A percentile compares a stretch with the other conserved stretches of the same genome.
phyloP scores from a whole-genome alignment of 352 stramenopile species.

The Phytophthora ramorum region DNA sequence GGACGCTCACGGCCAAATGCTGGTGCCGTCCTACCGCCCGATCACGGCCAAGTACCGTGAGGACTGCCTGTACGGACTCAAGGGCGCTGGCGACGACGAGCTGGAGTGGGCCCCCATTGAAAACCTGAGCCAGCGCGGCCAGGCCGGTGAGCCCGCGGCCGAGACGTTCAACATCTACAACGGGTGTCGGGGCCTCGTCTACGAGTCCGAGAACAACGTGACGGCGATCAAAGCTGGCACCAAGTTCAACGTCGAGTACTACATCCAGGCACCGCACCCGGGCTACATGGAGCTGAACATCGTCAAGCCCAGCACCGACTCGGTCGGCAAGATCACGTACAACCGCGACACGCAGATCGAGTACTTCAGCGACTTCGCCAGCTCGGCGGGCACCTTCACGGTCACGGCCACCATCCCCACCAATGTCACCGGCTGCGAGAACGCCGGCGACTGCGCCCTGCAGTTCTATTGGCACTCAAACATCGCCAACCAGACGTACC shows the following conservation, averaged over 20 bases:
- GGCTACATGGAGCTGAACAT: conserved; percentile 52
- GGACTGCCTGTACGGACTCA: conserved; percentile 50
- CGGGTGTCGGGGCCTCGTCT: conserved; percentile 63
- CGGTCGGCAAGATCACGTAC: conserved; percentile 59
- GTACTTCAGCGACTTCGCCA: conserved; percentile 47
- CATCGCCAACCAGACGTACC: conserved; percentile 39
- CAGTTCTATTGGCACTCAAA: conserved; percentile 43
- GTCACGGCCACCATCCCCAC: conserved; percentile 42
- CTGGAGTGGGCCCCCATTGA: conserved; percentile 61
- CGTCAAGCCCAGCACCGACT: conserved; percentile 54
- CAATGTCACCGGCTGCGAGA: conserved; percentile 44
- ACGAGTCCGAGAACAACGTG: conserved; percentile 52
- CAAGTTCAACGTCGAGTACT: conserved; percentile 60
- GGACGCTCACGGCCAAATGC: conserved; percentile 47
- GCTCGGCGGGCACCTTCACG: conserved; percentile 41
- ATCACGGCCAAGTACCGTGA: conserved; percentile 47
- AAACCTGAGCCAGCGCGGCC: conserved; percentile 57
- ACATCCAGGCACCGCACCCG: conserved; percentile 55
- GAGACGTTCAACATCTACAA: conserved; percentile 68
- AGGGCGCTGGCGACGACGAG: conserved; percentile 57
- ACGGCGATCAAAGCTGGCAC: conserved; percentile 48
- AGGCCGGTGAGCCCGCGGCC: conserved; percentile 46
- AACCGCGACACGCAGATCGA: conserved; percentile 40
- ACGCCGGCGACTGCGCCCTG: conserved; percentile 34
- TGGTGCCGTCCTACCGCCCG: conserved; percentile 37